phyloP scores from a whole-genome alignment of 306 rosid species.

The Corylus heterophylla region DNA sequence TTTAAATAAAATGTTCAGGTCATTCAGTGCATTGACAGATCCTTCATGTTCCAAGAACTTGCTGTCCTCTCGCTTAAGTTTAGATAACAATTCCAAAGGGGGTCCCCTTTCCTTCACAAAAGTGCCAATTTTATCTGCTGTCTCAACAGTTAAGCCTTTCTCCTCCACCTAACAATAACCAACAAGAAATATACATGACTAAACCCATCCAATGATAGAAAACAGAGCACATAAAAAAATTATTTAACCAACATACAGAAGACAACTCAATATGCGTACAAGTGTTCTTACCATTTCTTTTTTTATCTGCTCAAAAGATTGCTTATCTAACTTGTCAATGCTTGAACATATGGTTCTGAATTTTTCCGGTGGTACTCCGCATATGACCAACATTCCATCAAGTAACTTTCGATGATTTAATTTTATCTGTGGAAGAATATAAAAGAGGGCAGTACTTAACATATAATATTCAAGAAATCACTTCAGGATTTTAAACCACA shows the following conservation, averaged over 20 bases:
- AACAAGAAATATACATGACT: constrained; percentile 20
- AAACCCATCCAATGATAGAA: neutral
- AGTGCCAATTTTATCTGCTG: constrained; percentile 76
- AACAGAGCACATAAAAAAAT: neutral
- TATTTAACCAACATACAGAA: neutral
- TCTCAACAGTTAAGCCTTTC: constrained; percentile 74
- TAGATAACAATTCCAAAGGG: constrained; percentile 67
- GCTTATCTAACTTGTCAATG: constrained; percentile 93
- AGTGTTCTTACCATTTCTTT: constrained; percentile 73
- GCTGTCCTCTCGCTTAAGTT: constrained; percentile 70
- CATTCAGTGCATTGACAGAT: constrained; percentile 71
- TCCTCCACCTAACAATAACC: constrained; percentile 71
- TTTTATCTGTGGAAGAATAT: constrained; percentile 62
- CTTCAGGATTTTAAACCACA: neutral
- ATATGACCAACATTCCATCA: constrained; percentile 91
- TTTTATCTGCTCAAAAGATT: constrained; percentile 75
- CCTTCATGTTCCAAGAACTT: constrained; percentile 54
- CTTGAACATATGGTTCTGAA: constrained; percentile 97
- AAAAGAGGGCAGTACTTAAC: constrained; percentile 5
- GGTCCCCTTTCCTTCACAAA: constrained; percentile 83
- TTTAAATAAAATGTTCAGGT: constrained; percentile 72
- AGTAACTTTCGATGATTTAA: constrained; percentile 82
- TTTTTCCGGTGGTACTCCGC: constrained; percentile 89
- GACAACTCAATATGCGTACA: neutral
- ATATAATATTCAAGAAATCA: neutral